A percentile compares a stretch with the other conserved stretches of the same genome.
Conservation (phyloP, 768 basidiomycete genomes). For the Mycena galopus region DNA sequence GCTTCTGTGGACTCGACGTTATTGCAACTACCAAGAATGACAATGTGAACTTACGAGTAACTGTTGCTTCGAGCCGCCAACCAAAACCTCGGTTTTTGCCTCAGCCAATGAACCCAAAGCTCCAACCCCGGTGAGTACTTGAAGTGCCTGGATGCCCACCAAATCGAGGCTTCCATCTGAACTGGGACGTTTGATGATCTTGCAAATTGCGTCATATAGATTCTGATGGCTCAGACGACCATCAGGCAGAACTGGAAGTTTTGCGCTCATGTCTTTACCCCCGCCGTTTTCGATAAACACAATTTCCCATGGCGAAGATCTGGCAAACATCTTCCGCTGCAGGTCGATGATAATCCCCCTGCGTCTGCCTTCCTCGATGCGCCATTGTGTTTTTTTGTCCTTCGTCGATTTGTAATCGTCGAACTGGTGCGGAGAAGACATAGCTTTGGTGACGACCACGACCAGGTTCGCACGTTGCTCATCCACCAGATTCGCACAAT, state of each 20-base stretch:
- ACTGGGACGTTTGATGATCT: background rate
- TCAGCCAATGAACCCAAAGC: background rate
- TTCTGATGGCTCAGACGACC: background rate
- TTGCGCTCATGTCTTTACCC: too few species aligned
- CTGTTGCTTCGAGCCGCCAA: background rate
- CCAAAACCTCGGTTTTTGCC: background rate
- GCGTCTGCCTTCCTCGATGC: conserved; percentile 15
- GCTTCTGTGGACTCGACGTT: too few species aligned
- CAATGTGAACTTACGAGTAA: too few species aligned
- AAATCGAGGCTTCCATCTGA: background rate
- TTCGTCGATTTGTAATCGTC: background rate
- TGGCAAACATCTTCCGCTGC: conserved; percentile 10
- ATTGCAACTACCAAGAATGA: too few species aligned
- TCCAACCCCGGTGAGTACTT: background rate
- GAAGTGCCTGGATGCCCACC: background rate
- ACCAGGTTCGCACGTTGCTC: background rate
- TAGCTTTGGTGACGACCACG: conserved; percentile 11
- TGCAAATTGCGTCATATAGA: conserved; percentile 3
- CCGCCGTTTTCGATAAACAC: conserved; percentile 17
- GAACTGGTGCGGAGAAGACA: conserved; percentile 9
- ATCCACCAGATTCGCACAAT: conserved; percentile 1
- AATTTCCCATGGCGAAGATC: background rate
- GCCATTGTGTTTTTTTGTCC: conserved; percentile 10
- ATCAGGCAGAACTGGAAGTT: background rate
- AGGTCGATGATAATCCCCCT: conserved; percentile 16